Conservation (phyloP, 768 basidiomycete genomes). For the Podaxis carcinomalis region DNA sequence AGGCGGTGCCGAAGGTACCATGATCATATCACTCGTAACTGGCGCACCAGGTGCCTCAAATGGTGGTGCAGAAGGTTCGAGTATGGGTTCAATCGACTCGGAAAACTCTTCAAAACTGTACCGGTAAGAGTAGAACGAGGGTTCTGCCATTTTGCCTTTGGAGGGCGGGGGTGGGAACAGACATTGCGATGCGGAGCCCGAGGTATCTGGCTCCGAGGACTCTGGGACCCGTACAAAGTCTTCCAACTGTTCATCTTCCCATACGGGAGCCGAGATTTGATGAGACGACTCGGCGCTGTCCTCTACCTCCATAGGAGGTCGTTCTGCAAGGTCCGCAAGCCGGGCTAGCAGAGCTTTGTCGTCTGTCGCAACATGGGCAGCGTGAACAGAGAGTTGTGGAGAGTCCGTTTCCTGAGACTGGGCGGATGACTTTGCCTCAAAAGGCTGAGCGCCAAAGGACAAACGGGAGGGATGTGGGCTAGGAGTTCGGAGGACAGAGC, state of each 20-base stretch:
- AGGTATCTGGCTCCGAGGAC: constrained; percentile 2
- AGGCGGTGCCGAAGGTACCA: constrained; percentile 49
- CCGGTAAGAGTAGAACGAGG: constrained; percentile 36
- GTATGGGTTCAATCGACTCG: constrained; percentile 26
- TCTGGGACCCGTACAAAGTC: constrained; percentile 23
- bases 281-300: constrained; percentile 15
- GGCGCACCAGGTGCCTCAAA: constrained; percentile 40
- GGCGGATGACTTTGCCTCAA: constrained; percentile 7
- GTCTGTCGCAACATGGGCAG: constrained; percentile 63
- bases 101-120: constrained; percentile 36
- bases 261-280: constrained; percentile 45
- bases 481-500: constrained; percentile 11
- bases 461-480: constrained; percentile 19
- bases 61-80: constrained; percentile 40
- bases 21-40: constrained; percentile 20
- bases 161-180: constrained; percentile 41
- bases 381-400: constrained; percentile 21
- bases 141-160: constrained; percentile 36
- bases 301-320: constrained; percentile 35
- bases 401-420: constrained; percentile 8
- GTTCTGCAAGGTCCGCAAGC: constrained; percentile 47
- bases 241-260: constrained; percentile 46
- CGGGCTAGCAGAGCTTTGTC: constrained; percentile 57
- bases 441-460: constrained; percentile 11
- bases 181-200: constrained; percentile 19